phyloP scores from a whole-genome alignment of 768 basidiomycete species.

The Boletus rubropictus region DNA sequence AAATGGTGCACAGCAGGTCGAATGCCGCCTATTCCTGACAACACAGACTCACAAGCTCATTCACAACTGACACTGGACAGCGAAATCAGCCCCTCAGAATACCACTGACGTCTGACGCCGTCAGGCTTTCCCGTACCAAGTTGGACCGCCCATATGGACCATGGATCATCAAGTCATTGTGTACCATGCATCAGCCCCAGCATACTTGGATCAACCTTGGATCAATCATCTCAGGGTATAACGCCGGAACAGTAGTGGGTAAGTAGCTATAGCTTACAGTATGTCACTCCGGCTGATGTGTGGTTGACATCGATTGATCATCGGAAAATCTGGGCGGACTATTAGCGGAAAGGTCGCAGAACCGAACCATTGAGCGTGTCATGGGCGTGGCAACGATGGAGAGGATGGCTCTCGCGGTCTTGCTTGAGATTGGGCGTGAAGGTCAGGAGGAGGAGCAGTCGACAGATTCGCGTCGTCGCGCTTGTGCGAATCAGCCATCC shows the following conservation, averaged over 20 bases:
- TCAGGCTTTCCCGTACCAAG: no score
- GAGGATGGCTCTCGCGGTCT: not conserved
- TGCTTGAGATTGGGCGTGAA: not conserved
- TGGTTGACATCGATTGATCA: not conserved
- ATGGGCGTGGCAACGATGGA: not conserved
- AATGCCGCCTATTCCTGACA: no score
- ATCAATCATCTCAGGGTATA: constrained; percentile 6
- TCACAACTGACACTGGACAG: no score
- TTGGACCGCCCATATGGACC: no score
- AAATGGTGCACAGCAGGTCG: no score
- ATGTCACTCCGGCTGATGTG: not conserved
- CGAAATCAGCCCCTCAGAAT: no score
- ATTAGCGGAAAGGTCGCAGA: not conserved
- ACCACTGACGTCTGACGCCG: no score
- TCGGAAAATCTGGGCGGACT: not conserved
- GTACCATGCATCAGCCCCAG: not conserved
- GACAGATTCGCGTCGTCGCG: not conserved
- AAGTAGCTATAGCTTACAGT: not conserved
- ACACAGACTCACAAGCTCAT: no score
- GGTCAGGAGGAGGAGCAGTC: not conserved
- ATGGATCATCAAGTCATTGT: not conserved
- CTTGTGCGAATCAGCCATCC: not conserved
- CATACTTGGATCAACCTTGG: not conserved
- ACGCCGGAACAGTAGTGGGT: not conserved
- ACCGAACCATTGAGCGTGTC: not conserved